Percentiles rank a stretch among this genome's conserved stretches.
These are phyloP conservation scores for Tilletia setariae DNA, from an alignment of 1,284 basidiomycete species.

Conservation along the genomic window DNA sequence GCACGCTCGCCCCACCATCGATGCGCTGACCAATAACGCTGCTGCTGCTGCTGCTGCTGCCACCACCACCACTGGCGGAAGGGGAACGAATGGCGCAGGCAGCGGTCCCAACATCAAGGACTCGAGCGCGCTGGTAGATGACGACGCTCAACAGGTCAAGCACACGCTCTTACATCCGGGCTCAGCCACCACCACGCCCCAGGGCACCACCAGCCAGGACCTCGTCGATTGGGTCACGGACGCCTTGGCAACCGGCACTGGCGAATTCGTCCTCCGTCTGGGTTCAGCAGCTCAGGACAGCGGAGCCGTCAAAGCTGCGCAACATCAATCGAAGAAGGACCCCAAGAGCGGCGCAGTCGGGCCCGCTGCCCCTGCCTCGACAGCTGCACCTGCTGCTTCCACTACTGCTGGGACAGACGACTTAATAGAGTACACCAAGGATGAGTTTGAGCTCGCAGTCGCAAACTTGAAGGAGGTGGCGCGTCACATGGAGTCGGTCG, in stretches of 20 bases:
- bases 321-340: conserved; percentile 5
- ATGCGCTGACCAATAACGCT: conserved; percentile 34
- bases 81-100: conserved; percentile 13
- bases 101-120: not conserved
- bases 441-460: conserved; percentile 32
- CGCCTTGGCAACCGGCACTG: conserved; percentile 31
- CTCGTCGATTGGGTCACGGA: conserved; percentile 34
- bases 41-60: conserved; percentile 24
- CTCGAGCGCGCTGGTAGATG: not conserved
- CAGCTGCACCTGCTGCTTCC: not conserved
- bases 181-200: conserved; percentile 16
- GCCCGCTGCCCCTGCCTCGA: not conserved
- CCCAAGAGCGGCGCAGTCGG: not conserved
- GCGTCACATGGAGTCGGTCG: conserved; percentile 30
- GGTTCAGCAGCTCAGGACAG: conserved; percentile 20
- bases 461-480: conserved; percentile 31
- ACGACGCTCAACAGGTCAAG: conserved; percentile 21
- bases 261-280: conserved; percentile 35
- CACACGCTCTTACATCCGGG: conserved; percentile 27
- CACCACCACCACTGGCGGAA: conserved; percentile 10
- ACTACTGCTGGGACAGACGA: not conserved
- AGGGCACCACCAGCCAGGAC: conserved; percentile 12
- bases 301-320: conserved; percentile 14
- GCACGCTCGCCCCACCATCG: conserved; percentile 26
- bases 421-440: conserved; percentile 22